Base-by-base conservation (phyloP, 176 grass and related monocot species). In the Metroxylon sagu region DNA sequence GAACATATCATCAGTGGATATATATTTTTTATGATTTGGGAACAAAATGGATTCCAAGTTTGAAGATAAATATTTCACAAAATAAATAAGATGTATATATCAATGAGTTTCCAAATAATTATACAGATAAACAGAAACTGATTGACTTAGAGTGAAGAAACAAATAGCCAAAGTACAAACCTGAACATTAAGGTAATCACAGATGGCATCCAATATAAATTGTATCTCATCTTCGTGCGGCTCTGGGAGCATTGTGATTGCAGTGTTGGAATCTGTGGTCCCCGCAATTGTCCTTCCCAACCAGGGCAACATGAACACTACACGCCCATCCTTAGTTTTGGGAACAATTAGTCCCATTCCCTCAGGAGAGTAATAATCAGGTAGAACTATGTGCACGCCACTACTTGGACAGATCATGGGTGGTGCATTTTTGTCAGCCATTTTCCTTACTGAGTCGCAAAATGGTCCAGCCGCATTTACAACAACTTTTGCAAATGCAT, bases 171-270 rank as follows among this genome's bases (percentile, higher is more conserved):
- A 43, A 49, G 56, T 60, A 77, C 82, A 29, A 71, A 90, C 92
- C 92, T 91, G 87, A 74, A 97, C 76, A 70, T 88, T 97, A 74
- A 97, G 83, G 48, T 97, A 97, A 70, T 85, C 87, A 53, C 84
- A 88, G 50, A 97, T 88, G 8, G 92, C 80, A 73, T 97, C 92
- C 73, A 97, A 64, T 76, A 97, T 90, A 59, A 97, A 97, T 18
- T 88, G 87, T 80, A 97, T 97, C 79, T 97, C 92, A 80, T 97
- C 92, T 74, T 97, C 92, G 76, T 97, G 84, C 29, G 92, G 92
- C 76, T 97, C 92, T 76, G 92, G 92, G 62, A 91, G 77, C 87
- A 90, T 90, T 72, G 86, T 90, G 69, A 97, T 91, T 68, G 60
- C 30, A 21, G 84, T 88, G 39, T 50, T 88, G 29, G 87, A 91